Conservation (phyloP, 768 basidiomycete species). For the Russula olivacea region DNA sequence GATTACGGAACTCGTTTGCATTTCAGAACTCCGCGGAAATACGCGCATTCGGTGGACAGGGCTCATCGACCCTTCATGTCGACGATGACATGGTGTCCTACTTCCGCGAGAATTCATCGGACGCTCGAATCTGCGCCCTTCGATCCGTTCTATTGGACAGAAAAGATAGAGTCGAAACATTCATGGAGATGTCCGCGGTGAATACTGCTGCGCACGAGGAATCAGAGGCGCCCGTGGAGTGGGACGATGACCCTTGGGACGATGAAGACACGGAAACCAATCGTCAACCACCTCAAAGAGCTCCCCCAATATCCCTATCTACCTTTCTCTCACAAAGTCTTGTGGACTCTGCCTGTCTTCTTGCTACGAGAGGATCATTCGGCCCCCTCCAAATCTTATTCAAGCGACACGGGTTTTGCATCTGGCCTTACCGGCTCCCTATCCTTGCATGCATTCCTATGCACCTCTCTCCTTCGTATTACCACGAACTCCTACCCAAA, state of each 20-base stretch:
- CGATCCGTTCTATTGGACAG: constrained; percentile 65
- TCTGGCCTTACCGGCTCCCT: constrained; percentile 66
- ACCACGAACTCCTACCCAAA: constrained; percentile 55
- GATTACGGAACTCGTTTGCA: constrained; percentile 25
- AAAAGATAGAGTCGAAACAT: constrained; percentile 68
- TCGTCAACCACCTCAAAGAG: constrained; percentile 26
- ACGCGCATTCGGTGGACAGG: constrained; percentile 22
- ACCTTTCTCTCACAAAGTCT: constrained; percentile 59
- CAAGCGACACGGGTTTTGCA: constrained; percentile 44
- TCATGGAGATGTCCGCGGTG: constrained; percentile 47
- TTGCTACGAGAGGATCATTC: constrained; percentile 61
- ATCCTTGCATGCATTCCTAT: constrained; percentile 73
- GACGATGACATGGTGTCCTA: constrained; percentile 41
- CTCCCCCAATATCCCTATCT: constrained; percentile 48
- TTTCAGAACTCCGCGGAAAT: constrained; percentile 23
- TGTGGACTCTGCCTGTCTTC: constrained; percentile 49
- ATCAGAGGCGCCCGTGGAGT: constrained; percentile 42
- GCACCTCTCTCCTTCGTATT: constrained; percentile 59
- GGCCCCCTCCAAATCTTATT: constrained; percentile 53
- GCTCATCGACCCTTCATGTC: constrained; percentile 27
- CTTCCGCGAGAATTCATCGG: constrained; percentile 51
- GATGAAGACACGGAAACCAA: constrained; percentile 37
- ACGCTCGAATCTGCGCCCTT: constrained; percentile 59
- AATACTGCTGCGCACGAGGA: constrained; percentile 26
- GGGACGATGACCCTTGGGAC: constrained; percentile 78